Evolutionary conservation across 257 asterid genomes (phyloP).

Genomic region (Asclepias syriaca): DNA sequence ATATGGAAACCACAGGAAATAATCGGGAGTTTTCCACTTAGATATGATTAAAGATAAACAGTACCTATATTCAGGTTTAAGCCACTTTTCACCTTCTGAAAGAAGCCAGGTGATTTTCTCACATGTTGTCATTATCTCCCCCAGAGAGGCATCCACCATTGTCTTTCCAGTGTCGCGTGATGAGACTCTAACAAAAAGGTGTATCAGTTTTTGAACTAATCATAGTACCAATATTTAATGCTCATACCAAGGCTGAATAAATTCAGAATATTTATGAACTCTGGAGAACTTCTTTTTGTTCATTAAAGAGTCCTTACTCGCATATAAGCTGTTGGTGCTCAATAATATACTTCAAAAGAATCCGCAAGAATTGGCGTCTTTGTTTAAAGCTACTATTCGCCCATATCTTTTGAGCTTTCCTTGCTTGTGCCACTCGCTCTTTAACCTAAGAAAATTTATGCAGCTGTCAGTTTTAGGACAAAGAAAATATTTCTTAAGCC

Average conservation of each 20-base stretch:
- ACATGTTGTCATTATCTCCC: constrained; percentile 99
- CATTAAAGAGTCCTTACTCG: constrained; percentile 59
- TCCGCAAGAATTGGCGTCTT: constrained; percentile 89
- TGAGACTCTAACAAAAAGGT: constrained; percentile 55
- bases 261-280: not conserved
- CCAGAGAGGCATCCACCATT: constrained; percentile 97
- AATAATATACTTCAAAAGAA: constrained; percentile 88
- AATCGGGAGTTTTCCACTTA: not conserved
- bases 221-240: not conserved
- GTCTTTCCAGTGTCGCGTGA: constrained; percentile 99
- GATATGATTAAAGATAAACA: not conserved
- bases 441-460: constrained; percentile 47
- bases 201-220: not conserved
- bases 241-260: not conserved
- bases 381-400: constrained; percentile 94
- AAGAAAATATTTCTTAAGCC: not conserved
- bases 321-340: constrained; percentile 96
- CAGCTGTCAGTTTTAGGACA: constrained; percentile 5
- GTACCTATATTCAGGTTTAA: constrained; percentile 92
- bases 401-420: constrained; percentile 92
- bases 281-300: not conserved
- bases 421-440: constrained; percentile 85
- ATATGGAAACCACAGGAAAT: constrained; percentile 3
- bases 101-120: constrained; percentile 98
- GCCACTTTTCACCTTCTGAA: constrained; percentile 95